These are phyloP conservation scores for Mortierella hygrophila DNA, from an alignment of 192 early-diverging fungal genomes.

Conservation along the genomic window DNA sequence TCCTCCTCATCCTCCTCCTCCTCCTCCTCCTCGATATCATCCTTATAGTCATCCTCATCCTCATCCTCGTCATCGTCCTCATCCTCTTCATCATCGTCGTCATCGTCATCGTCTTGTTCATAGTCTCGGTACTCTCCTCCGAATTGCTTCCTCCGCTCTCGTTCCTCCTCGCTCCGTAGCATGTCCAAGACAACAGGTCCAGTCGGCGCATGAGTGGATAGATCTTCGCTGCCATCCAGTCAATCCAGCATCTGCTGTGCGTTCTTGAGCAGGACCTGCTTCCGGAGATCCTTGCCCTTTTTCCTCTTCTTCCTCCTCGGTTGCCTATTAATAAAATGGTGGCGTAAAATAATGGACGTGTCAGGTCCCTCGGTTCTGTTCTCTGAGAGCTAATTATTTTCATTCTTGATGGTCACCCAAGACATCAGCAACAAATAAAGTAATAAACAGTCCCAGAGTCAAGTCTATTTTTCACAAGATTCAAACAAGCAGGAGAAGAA, in stretches of 20 bases:
- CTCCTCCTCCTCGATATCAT: not conserved
- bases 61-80: conserved; percentile 6
- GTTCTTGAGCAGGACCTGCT: conserved; percentile 52
- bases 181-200: not conserved
- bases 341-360: too few relatives aligned
- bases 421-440: not conserved
- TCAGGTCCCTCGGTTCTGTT: too few relatives aligned
- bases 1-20: conserved; percentile 14
- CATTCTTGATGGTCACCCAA: too few relatives aligned
- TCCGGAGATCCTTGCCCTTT: conserved; percentile 51
- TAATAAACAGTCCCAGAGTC: not conserved
- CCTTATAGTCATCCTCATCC: conserved; percentile 10
- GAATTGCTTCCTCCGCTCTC: conserved; percentile 4
- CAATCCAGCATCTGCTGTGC: conserved; percentile 45
- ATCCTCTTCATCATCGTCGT: not conserved
- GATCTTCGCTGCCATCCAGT: conserved; percentile 36
- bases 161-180: conserved; percentile 19
- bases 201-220: not conserved
- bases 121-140: not conserved
- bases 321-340: conserved; percentile 7
- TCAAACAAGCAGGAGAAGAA: not conserved
- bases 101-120: not conserved
- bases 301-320: conserved; percentile 55
- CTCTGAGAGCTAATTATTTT: too few relatives aligned
- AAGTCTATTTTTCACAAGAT: not conserved